phyloP scores from a whole-genome alignment of 2,329 filamentous ascomycete genomes.

The Alternaria infectoria region DNA sequence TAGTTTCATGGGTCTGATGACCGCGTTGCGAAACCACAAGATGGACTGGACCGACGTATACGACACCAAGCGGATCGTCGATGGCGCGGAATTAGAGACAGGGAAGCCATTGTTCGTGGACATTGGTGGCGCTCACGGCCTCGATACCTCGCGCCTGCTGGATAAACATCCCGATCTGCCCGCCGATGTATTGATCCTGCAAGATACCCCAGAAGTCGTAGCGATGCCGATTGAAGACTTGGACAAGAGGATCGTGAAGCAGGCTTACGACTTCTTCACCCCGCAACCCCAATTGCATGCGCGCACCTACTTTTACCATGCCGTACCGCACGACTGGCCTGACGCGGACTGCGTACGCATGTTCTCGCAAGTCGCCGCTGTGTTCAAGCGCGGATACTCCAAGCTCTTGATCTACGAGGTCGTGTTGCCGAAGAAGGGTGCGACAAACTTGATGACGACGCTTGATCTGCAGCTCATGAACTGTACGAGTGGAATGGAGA shows the following conservation, averaged over 20 bases:
- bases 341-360: slow-evolving; percentile 4
- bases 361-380: slow-evolving; percentile 1
- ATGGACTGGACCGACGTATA: slow-evolving; percentile 10
- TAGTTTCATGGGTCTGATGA: slow-evolving; percentile 6
- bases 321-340: slow-evolving; percentile 1
- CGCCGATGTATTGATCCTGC: not conserved
- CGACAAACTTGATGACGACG: slow-evolving; percentile 4
- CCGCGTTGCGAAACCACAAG: slow-evolving; percentile 1
- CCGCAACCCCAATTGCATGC: slow-evolving; percentile 3
- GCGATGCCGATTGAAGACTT: not conserved
- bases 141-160: not conserved
- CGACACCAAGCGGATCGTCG: not conserved
- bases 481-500: slow-evolving; percentile 3
- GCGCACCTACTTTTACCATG: slow-evolving; percentile 3
- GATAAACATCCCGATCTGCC: not conserved
- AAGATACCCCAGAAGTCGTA: slow-evolving; percentile 5
- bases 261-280: slow-evolving; percentile 8
- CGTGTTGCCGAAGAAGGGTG: slow-evolving; percentile 2
- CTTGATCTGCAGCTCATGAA: slow-evolving; percentile 9
- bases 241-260: slow-evolving; percentile 4
- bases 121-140: slow-evolving; percentile 1
- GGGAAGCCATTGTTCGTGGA: slow-evolving; percentile 3
- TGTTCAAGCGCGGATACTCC: slow-evolving; percentile 1
- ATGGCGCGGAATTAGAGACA: not conserved
- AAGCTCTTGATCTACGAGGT: slow-evolving; percentile 8